These are phyloP conservation scores for Microbotryum violaceum DNA, from an alignment of 1,284 basidiomycete genomes.

Conservation along the genomic window DNA sequence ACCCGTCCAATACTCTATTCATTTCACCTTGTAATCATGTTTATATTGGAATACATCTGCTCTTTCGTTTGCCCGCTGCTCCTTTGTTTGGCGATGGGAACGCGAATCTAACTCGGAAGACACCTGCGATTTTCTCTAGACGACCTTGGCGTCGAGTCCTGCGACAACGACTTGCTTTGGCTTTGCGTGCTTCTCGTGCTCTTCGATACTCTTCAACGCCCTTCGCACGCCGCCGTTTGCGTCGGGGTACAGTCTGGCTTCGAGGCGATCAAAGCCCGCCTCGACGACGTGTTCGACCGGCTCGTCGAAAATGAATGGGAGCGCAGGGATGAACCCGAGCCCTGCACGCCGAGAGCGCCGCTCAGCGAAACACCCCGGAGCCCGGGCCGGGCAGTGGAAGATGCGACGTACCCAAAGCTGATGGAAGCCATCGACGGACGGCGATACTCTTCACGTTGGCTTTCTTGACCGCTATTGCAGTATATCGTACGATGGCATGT, in stretches of 20 bases:
- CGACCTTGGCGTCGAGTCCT: too few relatives aligned
- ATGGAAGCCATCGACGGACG: slow-evolving; percentile 23
- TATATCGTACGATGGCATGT: slow-evolving; percentile 55
- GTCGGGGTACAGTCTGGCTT: slow-evolving; percentile 32
- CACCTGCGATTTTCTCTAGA: too few relatives aligned
- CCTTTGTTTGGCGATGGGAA: too few relatives aligned
- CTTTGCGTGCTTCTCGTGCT: slow-evolving; percentile 5
- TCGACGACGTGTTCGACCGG: slow-evolving; percentile 48
- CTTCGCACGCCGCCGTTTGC: slow-evolving; percentile 5
- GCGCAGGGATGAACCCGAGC: slow-evolving; percentile 61
- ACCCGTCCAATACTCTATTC: too few relatives aligned
- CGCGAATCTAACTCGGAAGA: too few relatives aligned
- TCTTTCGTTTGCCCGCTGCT: too few relatives aligned
- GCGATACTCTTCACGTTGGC: slow-evolving; percentile 6
- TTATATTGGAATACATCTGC: too few relatives aligned
- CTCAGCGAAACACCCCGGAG: slow-evolving; percentile 2
- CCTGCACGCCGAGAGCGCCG: slow-evolving; percentile 34
- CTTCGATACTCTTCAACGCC: slow-evolving; percentile 8
- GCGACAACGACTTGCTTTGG: not conserved
- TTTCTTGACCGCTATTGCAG: slow-evolving; percentile 16
- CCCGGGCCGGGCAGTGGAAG: not conserved
- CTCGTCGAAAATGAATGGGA: slow-evolving; percentile 63
- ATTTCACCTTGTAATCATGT: too few relatives aligned
- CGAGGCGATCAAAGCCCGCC: slow-evolving; percentile 46
- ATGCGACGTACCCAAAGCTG: slow-evolving; percentile 11